Conservation (phyloP, 1,284 basidiomycete species). For the Trametes sp. region DNA sequence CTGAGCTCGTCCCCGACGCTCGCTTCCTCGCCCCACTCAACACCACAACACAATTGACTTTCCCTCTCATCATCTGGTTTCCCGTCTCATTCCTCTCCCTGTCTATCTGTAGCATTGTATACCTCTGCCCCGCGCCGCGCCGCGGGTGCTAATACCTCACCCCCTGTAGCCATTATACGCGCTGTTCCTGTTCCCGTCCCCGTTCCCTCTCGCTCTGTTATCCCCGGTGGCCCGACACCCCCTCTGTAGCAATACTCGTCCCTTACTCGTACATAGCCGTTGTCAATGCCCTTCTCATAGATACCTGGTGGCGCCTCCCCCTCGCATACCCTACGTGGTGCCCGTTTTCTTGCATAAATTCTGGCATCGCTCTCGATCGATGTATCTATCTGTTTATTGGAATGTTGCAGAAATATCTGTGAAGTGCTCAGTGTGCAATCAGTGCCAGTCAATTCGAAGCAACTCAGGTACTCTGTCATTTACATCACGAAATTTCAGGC, state of each 20-base stretch:
- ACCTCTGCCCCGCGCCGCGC: background rate
- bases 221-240: slow-evolving; percentile 1
- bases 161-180: slow-evolving; percentile 28
- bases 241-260: slow-evolving; percentile 27
- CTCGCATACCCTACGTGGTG: slow-evolving; percentile 27
- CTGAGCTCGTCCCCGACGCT: slow-evolving; percentile 15
- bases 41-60: slow-evolving; percentile 9
- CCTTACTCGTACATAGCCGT: slow-evolving; percentile 21
- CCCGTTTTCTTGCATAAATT: slow-evolving; percentile 16
- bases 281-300: background rate
- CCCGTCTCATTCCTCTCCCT: background rate
- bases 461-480: no score
- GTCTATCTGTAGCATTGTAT: slow-evolving; percentile 17
- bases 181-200: background rate
- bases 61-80: background rate
- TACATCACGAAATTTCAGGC: no score
- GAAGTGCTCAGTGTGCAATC: no score
- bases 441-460: no score
- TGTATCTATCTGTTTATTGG: slow-evolving; percentile 28
- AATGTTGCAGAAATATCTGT: no score
- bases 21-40: slow-evolving; percentile 1
- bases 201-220: background rate
- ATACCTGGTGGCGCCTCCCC: slow-evolving; percentile 20
- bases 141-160: slow-evolving; percentile 23
- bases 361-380: slow-evolving; percentile 14